Evolutionary conservation across 2,329 filamentous ascomycete genomes (phyloP), one percentile per base, ranked within the genome.

Genomic region (Seiridium cupressi): DNA sequence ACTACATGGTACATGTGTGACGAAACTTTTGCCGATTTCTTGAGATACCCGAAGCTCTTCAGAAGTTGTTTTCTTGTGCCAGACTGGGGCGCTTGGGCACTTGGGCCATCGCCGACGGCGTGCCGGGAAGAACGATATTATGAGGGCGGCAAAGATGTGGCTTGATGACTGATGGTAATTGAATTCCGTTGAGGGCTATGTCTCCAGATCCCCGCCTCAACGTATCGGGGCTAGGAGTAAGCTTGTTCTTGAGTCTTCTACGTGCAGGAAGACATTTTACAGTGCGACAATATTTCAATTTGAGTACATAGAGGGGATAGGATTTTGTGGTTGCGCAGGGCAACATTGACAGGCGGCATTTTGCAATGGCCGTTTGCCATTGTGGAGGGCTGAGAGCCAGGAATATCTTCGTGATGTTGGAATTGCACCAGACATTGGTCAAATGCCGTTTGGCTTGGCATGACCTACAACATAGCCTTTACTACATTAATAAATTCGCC

Each of bases 21-120:
- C 13, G 42, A 38, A 51, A 7, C 38, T 47, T 44, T 46, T 49
- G 31, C 55, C 36, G 35, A 53, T 54, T 61, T 47, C 44, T 34
- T 34, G 32, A 61, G 55, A 61, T 61, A 61, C 59, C 59, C 59
- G 51, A 11, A 48, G n/a, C 44, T 38, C 10, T 44, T 34, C 44
- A 35, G 48, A 34, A 34, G 32, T 36, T 51, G 32, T 36, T 13
- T 34, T 11, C 48, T 13, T 34, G 13, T 13, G 38, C 13, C 38
- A 42, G 7, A 42, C 38, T 13, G 38, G 38, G 7, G 7, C 38
- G 1, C 38, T 42, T 42, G 7, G 38, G 7, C 38, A 7, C 38
- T 42, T 42, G 7, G 38, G 38, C 13, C 38, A 42, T 13, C 38
- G 13, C 38, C 38, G 7, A 42, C 38, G 18, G 42, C 46, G 18